A percentile compares a stretch with the other conserved stretches of the same genome.
Conservation (phyloP, 805 yeast species). For the Candida suzukii region DNA sequence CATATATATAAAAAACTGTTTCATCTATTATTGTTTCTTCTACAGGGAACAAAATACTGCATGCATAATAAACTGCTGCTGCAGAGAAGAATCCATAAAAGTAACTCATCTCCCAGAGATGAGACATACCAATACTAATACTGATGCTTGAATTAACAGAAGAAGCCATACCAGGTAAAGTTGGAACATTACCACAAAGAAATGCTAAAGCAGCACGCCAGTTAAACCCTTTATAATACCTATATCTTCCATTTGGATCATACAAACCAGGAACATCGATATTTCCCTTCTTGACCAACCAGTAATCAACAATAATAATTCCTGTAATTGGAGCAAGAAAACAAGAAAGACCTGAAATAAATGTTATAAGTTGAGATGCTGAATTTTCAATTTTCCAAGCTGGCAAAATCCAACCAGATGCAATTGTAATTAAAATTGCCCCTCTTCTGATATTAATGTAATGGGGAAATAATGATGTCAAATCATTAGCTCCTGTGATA, state of each 20-base stretch:
- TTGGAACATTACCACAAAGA: conserved; percentile 30
- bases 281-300: conserved; percentile 29
- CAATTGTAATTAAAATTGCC: conserved; percentile 23
- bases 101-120: conserved; percentile 24
- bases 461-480: conserved; percentile 49
- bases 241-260: conserved; percentile 26
- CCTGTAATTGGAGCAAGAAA: conserved; percentile 33
- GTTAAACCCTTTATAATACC: conserved; percentile 36
- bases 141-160: conserved; percentile 19
- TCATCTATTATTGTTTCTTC: conserved; percentile 4
- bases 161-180: conserved; percentile 31
- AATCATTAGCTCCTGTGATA: conserved; percentile 53
- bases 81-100: conserved; percentile 24
- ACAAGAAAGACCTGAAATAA: conserved; percentile 30
- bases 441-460: conserved; percentile 57
- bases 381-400: conserved; percentile 35
- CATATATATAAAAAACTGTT: conserved; percentile 4
- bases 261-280: conserved; percentile 29
- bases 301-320: conserved; percentile 31
- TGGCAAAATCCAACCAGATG: conserved; percentile 30
- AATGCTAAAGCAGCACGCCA: conserved; percentile 35
- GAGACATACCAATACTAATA: conserved; percentile 15
- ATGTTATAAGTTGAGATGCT: conserved; percentile 27
- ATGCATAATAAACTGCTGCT: conserved; percentile 16
- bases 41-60: conserved; percentile 12